Evolutionary conservation across 805 yeast genomes (phyloP).

Genomic region (Metschnikowia gelsemii): DNA sequence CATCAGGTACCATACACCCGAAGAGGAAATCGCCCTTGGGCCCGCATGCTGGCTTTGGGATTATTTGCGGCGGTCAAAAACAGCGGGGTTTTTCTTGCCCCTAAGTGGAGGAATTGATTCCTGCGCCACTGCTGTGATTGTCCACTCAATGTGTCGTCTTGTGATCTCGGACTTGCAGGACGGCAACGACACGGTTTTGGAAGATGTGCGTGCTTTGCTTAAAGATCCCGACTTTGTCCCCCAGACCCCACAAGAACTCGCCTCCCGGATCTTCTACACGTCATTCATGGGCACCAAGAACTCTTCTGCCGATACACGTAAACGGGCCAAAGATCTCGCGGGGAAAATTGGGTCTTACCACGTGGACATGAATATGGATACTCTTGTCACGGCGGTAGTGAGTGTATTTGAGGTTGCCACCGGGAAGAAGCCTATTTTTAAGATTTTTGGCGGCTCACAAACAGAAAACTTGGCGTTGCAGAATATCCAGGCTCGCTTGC

Average conservation of each 20-base stretch:
- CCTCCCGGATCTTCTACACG: conserved; percentile 77
- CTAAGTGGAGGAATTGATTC: conserved; percentile 97
- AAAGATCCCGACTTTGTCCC: conserved; percentile 66
- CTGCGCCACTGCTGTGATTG: conserved; percentile 95
- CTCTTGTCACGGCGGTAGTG: conserved; percentile 70
- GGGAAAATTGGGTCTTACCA: conserved; percentile 82
- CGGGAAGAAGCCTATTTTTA: conserved; percentile 84
- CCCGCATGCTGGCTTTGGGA: conserved; percentile 99
- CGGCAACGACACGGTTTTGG: conserved; percentile 75
- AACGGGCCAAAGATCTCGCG: conserved; percentile 77
- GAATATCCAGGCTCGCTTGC: conserved; percentile 90
- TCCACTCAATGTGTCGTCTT: conserved; percentile 88
- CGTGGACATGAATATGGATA: conserved; percentile 88
- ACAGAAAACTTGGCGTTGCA: conserved; percentile 93
- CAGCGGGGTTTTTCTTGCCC: conserved; percentile 91
- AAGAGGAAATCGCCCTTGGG: conserved; percentile 95
- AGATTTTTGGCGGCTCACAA: conserved; percentile 89
- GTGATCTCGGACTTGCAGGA: conserved; percentile 66
- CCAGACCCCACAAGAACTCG: conserved; percentile 68
- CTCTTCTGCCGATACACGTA: conserved; percentile 83
- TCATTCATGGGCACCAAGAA: conserved; percentile 95
- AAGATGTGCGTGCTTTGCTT: conserved; percentile 70
- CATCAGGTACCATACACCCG: conserved; percentile 73
- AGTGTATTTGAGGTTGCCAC: conserved; percentile 83
- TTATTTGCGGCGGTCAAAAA: conserved; percentile 83